Base-by-base conservation (phyloP, 192 early-diverging fungal genomes). In the Dissophora globulifera region DNA sequence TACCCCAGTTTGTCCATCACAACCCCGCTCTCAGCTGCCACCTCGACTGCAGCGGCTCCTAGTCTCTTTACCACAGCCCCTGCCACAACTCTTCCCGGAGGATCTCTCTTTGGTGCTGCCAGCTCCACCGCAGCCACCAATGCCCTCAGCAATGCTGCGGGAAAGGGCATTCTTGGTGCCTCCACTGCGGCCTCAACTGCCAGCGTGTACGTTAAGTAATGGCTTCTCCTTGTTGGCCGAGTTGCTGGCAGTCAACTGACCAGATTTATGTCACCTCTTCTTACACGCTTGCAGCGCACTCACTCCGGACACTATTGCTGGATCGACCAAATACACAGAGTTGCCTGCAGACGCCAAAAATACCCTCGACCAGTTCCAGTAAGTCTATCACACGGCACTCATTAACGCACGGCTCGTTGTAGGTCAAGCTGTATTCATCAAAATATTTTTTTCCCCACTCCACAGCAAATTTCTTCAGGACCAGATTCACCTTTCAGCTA, bases 261-360 rank as follows among this genome's bases (percentile, higher is more conserved):
- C 47, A 17, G 43, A 15, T 19, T 66, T 22, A 31, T 47, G 15
- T 41, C 11, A 46, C 16, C 12, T 31, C 30, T 19, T 40, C 53
- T 12, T 22, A 41, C 43, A n/a, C n/a, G 17, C n/a, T 17, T n/a
- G 9, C 53, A 76, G 72, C 0, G 50, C 62, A 1, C 51, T 80
- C 17, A 80, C 69, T 1, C 62, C 79, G 2, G 69, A 80, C 13
- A 72, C 69, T 13, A 72, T 80, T 38, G 65, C 79, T 17, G 64
- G 59, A 35, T 72, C 67, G 32, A 74, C 79, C 40, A 72, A 72
- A 41, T 80, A 80, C 32, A 67, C 69, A 4, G 79, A 80, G 22
- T 54, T 80, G 26, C 67, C 79, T 0, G 69, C 53, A 15, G 79
- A 72, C 33, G 79, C 79, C 22, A 80, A 80, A 53, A 38, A 7